phyloP scores from a whole-genome alignment of 1,284 basidiomycete species.

The Sporisorium exsertum region DNA sequence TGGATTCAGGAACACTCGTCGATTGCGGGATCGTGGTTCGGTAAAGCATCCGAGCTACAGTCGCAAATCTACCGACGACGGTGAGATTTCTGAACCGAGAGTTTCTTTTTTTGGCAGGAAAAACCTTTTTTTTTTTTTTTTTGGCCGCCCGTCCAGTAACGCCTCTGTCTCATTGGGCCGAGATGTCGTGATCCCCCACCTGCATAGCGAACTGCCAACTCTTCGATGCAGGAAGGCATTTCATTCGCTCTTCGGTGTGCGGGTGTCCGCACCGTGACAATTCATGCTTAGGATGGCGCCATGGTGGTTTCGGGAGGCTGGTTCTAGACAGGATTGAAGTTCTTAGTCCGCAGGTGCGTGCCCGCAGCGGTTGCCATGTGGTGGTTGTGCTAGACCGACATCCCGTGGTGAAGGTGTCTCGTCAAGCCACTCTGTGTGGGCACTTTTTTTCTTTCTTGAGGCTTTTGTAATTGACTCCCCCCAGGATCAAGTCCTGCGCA shows the following conservation, averaged over 20 bases:
- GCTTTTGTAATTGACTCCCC: not conserved
- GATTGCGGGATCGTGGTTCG: too few species aligned
- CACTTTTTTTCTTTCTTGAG: conserved; percentile 1
- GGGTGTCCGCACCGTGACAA: too few species aligned
- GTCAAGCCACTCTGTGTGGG: not conserved
- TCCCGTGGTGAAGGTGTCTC: not conserved
- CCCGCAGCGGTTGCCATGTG: not conserved
- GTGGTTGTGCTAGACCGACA: not conserved
- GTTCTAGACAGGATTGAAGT: too few species aligned
- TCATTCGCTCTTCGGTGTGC: not conserved
- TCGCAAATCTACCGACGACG: too few species aligned
- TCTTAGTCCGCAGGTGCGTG: not conserved
- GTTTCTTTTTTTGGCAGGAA: not conserved
- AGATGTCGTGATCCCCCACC: conserved; percentile 42
- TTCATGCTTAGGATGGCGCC: conserved; percentile 29
- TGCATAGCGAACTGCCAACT: too few species aligned
- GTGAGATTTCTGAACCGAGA: too few species aligned
- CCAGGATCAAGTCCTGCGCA: not conserved
- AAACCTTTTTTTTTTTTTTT: not conserved
- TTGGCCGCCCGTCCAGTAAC: conserved; percentile 1
- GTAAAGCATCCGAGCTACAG: too few species aligned
- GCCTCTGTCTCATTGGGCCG: conserved; percentile 24
- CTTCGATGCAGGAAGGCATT: not conserved
- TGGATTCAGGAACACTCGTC: too few species aligned
- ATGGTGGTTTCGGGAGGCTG: not conserved